phyloP scores from a whole-genome alignment of 176 grass and related monocot genomes.

The Cymbopogon citratus region DNA sequence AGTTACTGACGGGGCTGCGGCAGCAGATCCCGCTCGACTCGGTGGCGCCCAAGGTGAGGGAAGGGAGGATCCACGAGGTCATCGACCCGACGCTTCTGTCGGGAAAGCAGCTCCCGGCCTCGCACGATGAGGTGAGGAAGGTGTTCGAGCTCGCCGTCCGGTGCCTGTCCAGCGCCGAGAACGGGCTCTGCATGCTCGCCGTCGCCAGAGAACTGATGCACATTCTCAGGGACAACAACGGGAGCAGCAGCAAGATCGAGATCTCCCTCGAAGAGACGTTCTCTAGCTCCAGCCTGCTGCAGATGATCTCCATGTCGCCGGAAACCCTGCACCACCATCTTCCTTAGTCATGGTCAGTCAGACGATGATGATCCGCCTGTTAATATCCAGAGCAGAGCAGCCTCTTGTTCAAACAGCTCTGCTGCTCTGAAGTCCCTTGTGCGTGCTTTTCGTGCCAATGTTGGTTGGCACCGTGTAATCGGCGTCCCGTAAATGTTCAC shows the following conservation, averaged over 20 bases:
- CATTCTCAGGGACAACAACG: conserved; percentile 50
- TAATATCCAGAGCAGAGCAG: conserved; percentile 13
- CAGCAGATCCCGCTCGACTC: conserved; percentile 48
- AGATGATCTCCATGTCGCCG: conserved; percentile 98
- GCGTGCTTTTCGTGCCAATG: conserved; percentile 1
- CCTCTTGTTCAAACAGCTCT: not conserved
- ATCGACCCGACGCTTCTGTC: conserved; percentile 66
- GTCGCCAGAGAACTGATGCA: conserved; percentile 62
- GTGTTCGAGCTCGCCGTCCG: conserved; percentile 58
- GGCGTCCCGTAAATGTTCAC: not conserved
- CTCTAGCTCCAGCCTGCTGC: conserved; percentile 84
- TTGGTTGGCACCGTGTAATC: not conserved
- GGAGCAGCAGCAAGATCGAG: conserved; percentile 83
- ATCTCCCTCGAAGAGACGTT: conserved; percentile 77
- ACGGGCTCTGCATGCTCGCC: conserved; percentile 45
- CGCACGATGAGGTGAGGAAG: conserved; percentile 61
- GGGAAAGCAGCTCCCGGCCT: conserved; percentile 56
- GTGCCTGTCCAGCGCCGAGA: conserved; percentile 68
- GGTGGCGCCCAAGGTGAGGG: conserved; percentile 61
- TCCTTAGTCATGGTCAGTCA: not conserved
- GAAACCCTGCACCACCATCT: conserved; percentile 56
- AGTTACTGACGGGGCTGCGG: conserved; percentile 62
- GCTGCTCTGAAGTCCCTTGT: not conserved
- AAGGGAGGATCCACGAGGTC: conserved; percentile 63
- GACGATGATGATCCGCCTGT: not conserved